These are phyloP conservation scores for Trichomonascaceae sp. DNA, from an alignment of 1,139 yeast genomes.

Conservation along the genomic window DNA sequence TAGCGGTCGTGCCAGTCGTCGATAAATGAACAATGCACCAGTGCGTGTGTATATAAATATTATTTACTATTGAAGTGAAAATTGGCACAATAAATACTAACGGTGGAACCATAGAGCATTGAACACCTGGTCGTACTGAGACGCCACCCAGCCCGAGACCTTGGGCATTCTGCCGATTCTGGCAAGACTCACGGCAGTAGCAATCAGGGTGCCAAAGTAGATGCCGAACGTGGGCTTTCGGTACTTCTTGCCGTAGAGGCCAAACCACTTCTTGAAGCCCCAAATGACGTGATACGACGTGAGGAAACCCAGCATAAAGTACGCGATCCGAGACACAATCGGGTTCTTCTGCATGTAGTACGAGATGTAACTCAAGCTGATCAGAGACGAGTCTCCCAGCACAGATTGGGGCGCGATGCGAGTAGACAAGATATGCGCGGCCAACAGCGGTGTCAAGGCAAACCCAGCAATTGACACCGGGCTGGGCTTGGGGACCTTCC, in stretches of 20 bases:
- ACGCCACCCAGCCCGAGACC: slow-evolving; percentile 14
- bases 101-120: too few relatives aligned
- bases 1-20: slow-evolving; percentile 22
- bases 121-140: slow-evolving; percentile 13
- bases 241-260: slow-evolving; percentile 9
- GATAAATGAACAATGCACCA: not conserved
- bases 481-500: slow-evolving; percentile 24
- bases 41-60: not conserved
- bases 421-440: slow-evolving; percentile 36
- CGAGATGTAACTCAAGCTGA: slow-evolving; percentile 42
- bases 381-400: slow-evolving; percentile 54
- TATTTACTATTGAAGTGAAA: not conserved
- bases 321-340: slow-evolving; percentile 16
- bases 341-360: slow-evolving; percentile 26
- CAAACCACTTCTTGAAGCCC: slow-evolving; percentile 30
- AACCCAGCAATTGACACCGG: slow-evolving; percentile 54
- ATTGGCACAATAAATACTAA: too few relatives aligned
- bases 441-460: slow-evolving; percentile 33
- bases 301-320: slow-evolving; percentile 19
- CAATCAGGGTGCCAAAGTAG: slow-evolving; percentile 5
- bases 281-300: slow-evolving; percentile 30
- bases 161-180: slow-evolving; percentile 10
- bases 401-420: slow-evolving; percentile 37
- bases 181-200: slow-evolving; percentile 10
- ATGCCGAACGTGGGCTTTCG: slow-evolving; percentile 5